Percentiles rank a stretch among this genome's conserved stretches.
These are phyloP conservation scores for Hymenoscyphus repandus DNA, from an alignment of 2,329 filamentous ascomycete species.

Conservation along the genomic window DNA sequence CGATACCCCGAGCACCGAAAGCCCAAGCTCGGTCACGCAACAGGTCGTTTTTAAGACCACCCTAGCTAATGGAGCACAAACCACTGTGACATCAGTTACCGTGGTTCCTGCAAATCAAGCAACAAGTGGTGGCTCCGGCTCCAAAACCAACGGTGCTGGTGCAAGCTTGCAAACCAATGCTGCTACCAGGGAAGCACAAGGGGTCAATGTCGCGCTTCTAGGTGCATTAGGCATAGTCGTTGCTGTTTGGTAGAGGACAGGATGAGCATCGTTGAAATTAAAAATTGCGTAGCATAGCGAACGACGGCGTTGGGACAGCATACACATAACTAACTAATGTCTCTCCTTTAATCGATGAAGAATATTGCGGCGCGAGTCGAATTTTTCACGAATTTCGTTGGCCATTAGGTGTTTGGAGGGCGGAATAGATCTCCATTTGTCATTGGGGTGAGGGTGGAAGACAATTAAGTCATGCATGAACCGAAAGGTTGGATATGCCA, in stretches of 20 bases:
- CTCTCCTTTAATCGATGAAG: constrained; percentile 19
- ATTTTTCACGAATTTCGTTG: constrained; percentile 1
- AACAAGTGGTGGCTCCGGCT: background rate
- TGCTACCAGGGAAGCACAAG: constrained; percentile 13
- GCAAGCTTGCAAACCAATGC: constrained; percentile 25
- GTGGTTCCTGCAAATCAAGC: constrained; percentile 22
- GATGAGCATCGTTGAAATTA: constrained; percentile 9
- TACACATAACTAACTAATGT: constrained; percentile 22
- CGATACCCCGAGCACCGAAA: background rate
- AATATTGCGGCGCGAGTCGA: background rate
- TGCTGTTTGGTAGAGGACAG: constrained; percentile 17
- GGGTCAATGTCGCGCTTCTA: constrained; percentile 18
- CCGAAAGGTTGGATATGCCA: no score
- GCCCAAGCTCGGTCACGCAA: constrained; percentile 17
- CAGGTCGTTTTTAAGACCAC: constrained; percentile 26
- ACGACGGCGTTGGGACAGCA: constrained; percentile 5
- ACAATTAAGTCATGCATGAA: no score
- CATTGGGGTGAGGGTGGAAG: no score
- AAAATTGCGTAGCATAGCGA: constrained; percentile 23
- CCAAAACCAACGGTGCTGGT: constrained; percentile 12
- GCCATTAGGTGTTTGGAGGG: background rate
- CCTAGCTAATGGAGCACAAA: constrained; percentile 19
- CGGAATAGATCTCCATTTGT: background rate
- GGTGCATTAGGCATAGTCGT: constrained; percentile 21
- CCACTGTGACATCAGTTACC: constrained; percentile 23